A percentile compares a stretch with the other conserved stretches of the same genome.
These are phyloP conservation scores for Colletotrichum spaethianum DNA, from an alignment of 2,329 filamentous ascomycete species.

Conservation along the genomic window DNA sequence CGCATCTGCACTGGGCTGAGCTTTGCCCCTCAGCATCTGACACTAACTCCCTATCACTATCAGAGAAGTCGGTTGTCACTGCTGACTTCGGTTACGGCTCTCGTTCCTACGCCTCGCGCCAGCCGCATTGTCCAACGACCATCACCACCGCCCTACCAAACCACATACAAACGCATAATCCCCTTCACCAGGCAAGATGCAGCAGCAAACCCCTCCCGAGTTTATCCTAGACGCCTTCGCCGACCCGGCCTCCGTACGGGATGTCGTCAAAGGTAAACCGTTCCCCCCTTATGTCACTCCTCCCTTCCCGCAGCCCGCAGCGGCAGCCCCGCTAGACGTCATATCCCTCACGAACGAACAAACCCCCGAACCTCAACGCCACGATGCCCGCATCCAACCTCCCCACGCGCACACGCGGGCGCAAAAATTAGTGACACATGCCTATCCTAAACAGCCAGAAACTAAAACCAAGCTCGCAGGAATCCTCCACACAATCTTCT, in stretches of 20 bases:
- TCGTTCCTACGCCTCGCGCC: not conserved
- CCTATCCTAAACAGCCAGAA: not conserved
- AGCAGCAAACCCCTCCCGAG: constrained; percentile 77
- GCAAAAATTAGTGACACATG: not conserved
- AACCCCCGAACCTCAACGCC: not conserved
- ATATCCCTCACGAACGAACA: constrained; percentile 25
- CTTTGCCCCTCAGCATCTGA: constrained; percentile 32
- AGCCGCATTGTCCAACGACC: constrained; percentile 3
- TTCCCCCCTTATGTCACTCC: constrained; percentile 15
- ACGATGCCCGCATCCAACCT: not conserved
- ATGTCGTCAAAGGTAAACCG: constrained; percentile 88
- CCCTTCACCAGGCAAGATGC: constrained; percentile 55
- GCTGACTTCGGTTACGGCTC: not conserved
- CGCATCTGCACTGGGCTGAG: constrained; percentile 10
- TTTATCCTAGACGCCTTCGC: constrained; percentile 96
- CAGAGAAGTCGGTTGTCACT: not conserved
- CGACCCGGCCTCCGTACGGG: constrained; percentile 89
- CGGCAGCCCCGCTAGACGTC: constrained; percentile 34
- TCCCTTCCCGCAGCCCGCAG: constrained; percentile 38
- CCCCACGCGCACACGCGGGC: not conserved
- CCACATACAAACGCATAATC: constrained; percentile 3
- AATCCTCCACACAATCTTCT: constrained; percentile 97
- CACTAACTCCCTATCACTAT: constrained; percentile 15
- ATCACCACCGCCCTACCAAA: not conserved
- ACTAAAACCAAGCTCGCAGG: constrained; percentile 64